phyloP scores from a whole-genome alignment of 345 rosid genomes.

The Combretum micranthum region DNA sequence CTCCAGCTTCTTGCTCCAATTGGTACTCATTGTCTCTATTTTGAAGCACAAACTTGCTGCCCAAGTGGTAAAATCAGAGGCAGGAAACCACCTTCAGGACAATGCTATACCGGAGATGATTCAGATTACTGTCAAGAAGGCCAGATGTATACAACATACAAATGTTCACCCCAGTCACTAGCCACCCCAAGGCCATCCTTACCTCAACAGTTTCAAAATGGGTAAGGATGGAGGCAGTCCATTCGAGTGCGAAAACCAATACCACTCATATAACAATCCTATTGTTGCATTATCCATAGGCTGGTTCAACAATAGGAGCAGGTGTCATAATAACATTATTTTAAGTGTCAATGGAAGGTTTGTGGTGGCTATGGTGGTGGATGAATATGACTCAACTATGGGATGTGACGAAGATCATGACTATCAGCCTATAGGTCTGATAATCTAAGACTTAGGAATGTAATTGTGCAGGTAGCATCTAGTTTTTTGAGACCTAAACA shows the following conservation, averaged over 20 bases:
- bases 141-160: slow-evolving; percentile 2
- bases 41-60: neutral
- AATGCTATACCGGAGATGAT: slow-evolving; percentile 6
- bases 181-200: slow-evolving; percentile 9
- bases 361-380: slow-evolving; percentile 8
- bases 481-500: no score
- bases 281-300: slow-evolving; percentile 28
- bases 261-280: slow-evolving; percentile 7
- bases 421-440: slow-evolving; percentile 13
- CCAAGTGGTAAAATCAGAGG: neutral
- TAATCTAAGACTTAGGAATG: no score
- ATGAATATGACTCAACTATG: slow-evolving; percentile 13
- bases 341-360: slow-evolving; percentile 17
- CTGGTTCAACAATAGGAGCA: slow-evolving; percentile 17
- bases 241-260: slow-evolving; percentile 23
- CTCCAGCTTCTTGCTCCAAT: no score
- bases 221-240: slow-evolving; percentile 21
- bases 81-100: neutral
- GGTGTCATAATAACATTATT: slow-evolving; percentile 14
- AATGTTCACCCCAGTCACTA: slow-evolving; percentile 2
- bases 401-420: slow-evolving; percentile 8
- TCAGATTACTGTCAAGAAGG: slow-evolving; percentile 3
- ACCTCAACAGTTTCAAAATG: slow-evolving; percentile 15
- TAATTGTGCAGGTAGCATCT: no score
- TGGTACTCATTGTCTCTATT: no score